A percentile compares a stretch with the other conserved stretches of the same genome.
Evolutionary conservation across 441 rosid species (phyloP).

Genomic region (Hura crepitans): DNA sequence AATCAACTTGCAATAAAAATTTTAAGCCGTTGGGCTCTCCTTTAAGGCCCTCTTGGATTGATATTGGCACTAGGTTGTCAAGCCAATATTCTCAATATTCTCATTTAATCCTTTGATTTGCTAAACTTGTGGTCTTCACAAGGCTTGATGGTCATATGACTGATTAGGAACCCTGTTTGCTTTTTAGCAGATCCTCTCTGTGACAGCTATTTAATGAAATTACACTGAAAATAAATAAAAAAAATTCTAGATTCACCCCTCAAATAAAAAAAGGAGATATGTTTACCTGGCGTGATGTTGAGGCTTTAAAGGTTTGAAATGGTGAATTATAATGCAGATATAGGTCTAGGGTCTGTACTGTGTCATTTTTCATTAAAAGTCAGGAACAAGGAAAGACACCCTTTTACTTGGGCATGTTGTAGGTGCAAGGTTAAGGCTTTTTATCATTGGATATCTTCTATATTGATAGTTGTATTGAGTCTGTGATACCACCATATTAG

Average conservation of each 20-base stretch:
- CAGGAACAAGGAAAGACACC: background rate
- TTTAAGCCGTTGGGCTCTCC: background rate
- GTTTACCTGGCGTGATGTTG: background rate
- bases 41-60: background rate
- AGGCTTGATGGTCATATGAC: background rate
- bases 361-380: background rate
- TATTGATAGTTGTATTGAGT: background rate
- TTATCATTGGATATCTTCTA: background rate
- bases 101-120: background rate
- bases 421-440: background rate
- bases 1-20: background rate
- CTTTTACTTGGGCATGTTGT: background rate
- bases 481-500: background rate
- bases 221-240: too few relatives aligned
- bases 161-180: background rate
- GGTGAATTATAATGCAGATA: background rate
- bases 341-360: background rate
- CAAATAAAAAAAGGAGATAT: background rate
- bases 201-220: background rate
- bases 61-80: background rate
- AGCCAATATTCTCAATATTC: background rate
- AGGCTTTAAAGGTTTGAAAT: background rate
- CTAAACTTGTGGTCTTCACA: background rate
- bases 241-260: too few relatives aligned
- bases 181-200: background rate